Base-by-base conservation (phyloP, 1,139 yeast genomes). In the Sugiyamaella xylanicola region DNA sequence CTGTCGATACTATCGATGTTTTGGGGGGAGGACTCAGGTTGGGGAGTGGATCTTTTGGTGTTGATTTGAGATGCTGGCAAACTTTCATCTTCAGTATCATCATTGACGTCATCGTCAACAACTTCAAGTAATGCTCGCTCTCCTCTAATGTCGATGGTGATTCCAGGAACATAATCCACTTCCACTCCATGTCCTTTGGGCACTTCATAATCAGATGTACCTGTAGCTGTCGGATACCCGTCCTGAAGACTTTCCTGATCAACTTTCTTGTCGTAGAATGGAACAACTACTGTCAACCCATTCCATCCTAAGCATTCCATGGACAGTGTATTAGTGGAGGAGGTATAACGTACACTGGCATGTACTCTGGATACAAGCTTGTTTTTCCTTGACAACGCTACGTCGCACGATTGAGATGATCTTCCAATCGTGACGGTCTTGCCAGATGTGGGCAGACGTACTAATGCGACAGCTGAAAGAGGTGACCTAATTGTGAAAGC, bases 311-410 rank as follows among this genome's bases (percentile, higher is more conserved):
- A 66, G 66, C 95, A 87, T 47, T 77, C 77, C 54, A 87, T 69
- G 4, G 59, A 61, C 7, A 74, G 55, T n/a, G 67, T 53, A 17
- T 58, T 51, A 19, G 53, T 48, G 15, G 69, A 63, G 13, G 59
- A 51, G 40, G 67, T 60, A 57, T 69, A 77, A 15, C 69, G 65
- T 1, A 80, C 64, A 15, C 69, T 64, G 51, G 86, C 78, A 70
- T 89, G 96, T 19, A 79, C 76, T 56, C 96, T 79, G 7, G 95
- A 87, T 35, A 89, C 81, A 46, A 78, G 77, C 66, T 83, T 83
- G 67, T 86, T 79, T 48, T 74, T 72, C 47, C 84, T 73, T 48
- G 80, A 73, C 56, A 86, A 74, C 55, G 80, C 80, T 63, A 81
- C 81, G 56, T 82, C 85, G 61, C 87, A 79, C 19, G 84, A 73